Evolutionary conservation across 2,329 filamentous ascomycete genomes (phyloP).

Genomic region (Colletotrichum sp.): DNA sequence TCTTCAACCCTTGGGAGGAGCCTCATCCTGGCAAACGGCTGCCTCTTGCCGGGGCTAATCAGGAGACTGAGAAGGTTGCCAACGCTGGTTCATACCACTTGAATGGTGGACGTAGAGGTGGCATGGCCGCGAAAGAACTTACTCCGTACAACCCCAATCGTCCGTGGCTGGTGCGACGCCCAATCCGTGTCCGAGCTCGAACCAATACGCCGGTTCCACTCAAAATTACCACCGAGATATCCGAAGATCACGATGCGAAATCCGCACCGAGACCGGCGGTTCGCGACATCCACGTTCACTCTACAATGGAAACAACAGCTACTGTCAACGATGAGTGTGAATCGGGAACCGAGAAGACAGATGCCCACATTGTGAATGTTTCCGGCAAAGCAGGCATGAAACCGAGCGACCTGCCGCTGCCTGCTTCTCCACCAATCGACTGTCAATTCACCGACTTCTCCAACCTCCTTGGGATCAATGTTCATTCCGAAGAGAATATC

Average conservation of each 20-base stretch:
- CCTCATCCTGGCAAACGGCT: conserved; percentile 51
- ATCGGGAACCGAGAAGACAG: background rate
- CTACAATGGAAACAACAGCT: background rate
- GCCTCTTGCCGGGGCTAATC: conserved; percentile 31
- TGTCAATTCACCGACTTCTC: conserved; percentile 38
- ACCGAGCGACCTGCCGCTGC: background rate
- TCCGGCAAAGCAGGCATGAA: background rate
- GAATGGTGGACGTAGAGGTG: conserved; percentile 34
- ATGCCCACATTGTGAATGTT: background rate
- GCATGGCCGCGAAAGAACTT: conserved; percentile 55
- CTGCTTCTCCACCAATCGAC: background rate
- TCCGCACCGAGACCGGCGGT: conserved; percentile 24
- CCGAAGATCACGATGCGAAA: conserved; percentile 1
- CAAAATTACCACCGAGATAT: conserved; percentile 31
- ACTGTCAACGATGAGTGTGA: background rate
- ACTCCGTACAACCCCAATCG: conserved; percentile 27
- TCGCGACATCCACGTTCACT: background rate
- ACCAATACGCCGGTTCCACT: conserved; percentile 31
- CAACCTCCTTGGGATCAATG: conserved; percentile 40
- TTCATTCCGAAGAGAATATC: conserved; percentile 28
- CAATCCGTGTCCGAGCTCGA: conserved; percentile 28
- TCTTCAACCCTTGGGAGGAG: conserved; percentile 43
- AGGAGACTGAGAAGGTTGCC: conserved; percentile 22
- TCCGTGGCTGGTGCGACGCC: conserved; percentile 25
- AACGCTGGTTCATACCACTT: background rate